Conservation (phyloP, 1,284 basidiomycete genomes). For the Stygiomarasmius scandens region DNA sequence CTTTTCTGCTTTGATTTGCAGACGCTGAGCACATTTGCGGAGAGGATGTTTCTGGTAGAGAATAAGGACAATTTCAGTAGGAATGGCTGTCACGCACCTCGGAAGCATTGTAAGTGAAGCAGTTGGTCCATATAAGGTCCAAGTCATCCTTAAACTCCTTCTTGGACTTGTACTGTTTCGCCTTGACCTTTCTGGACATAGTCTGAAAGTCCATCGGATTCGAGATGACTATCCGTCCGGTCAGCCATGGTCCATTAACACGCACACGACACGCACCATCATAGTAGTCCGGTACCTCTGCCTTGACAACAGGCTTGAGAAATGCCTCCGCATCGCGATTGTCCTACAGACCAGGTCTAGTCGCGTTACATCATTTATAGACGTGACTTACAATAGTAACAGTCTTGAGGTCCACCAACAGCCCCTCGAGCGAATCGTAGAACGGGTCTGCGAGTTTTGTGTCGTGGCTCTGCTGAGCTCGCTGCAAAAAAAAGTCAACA, state of each 20-base stretch:
- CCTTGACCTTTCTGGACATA: constrained; percentile 91
- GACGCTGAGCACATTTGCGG: constrained; percentile 74
- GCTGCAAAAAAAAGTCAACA: constrained; percentile 18
- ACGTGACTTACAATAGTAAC: constrained; percentile 67
- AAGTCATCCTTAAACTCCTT: constrained; percentile 92
- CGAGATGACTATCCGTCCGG: constrained; percentile 67
- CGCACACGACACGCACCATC: constrained; percentile 56
- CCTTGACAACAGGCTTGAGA: constrained; percentile 84
- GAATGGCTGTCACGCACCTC: constrained; percentile 59
- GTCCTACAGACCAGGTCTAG: constrained; percentile 52
- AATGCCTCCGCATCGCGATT: constrained; percentile 89
- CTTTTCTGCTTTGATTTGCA: constrained; percentile 79
- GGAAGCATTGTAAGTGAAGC: constrained; percentile 88
- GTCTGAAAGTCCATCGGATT: constrained; percentile 95
- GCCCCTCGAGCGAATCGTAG: constrained; percentile 88
- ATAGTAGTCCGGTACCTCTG: constrained; percentile 89
- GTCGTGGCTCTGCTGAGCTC: constrained; percentile 62
- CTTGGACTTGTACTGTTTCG: constrained; percentile 91
- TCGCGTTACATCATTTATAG: constrained; percentile 15
- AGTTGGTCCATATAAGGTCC: constrained; percentile 97
- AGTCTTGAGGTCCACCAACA: constrained; percentile 80
- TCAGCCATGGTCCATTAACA: constrained; percentile 12
- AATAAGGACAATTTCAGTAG: neutral
- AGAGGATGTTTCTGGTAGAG: constrained; percentile 69
- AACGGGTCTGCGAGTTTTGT: constrained; percentile 84